Evolutionary conservation across 148 eudicot species (phyloP).

Genomic region (Bassia scoparia): DNA sequence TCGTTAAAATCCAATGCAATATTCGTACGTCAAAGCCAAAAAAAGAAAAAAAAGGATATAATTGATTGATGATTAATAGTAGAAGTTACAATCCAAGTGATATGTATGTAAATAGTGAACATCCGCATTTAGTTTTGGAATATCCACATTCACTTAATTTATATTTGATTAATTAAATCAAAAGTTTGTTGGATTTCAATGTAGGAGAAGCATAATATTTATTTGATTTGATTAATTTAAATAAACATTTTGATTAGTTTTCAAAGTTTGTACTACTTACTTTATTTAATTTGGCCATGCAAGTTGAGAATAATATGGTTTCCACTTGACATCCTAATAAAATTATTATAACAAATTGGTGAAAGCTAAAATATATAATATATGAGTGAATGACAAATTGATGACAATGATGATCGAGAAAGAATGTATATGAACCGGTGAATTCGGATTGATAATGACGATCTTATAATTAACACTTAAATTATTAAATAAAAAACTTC

Average conservation of each 20-base stretch:
- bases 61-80: neutral
- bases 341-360: constrained; percentile 1
- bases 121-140: constrained; percentile 3
- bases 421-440: neutral
- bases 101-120: constrained; percentile 8
- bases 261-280: neutral
- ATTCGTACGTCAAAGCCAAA: neutral
- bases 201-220: neutral
- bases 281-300: neutral
- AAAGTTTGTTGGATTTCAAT: neutral
- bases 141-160: neutral
- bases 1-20: neutral
- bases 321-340: neutral
- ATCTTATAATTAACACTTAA: no score
- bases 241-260: neutral
- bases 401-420: neutral
- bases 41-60: neutral
- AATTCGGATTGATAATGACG: no score
- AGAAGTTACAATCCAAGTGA: neutral
- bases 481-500: no score
- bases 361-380: neutral
- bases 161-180: neutral
- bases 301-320: constrained; percentile 1
- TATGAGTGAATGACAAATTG: no score
- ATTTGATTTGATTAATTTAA: neutral